Evolutionary conservation across 2,329 filamentous ascomycete genomes (phyloP), one percentile per base, ranked within the genome.

Genomic region (Teratosphaeria gauchensis): DNA sequence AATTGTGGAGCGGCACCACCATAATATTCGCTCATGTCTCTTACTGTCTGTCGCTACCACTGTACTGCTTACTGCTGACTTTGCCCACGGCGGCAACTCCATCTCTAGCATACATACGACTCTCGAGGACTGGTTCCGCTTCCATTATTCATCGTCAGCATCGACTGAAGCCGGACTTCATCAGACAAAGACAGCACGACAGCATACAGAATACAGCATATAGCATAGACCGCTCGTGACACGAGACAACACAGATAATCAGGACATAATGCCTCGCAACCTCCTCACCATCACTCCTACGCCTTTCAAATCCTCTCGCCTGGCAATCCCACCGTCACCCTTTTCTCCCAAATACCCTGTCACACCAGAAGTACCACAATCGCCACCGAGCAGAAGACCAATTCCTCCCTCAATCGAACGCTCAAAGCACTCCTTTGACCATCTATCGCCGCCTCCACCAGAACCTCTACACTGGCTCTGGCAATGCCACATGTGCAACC

Each of bases 401-500:
- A 53, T 6, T 16, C 9, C 54, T 5, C 19, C 28, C 14, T 12
- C 56, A 7, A n/a, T 12, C 46, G 31, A 38, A 8, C 46, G 14
- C 3, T 4, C 21, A 8, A 62, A 60, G 57, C 42, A 62, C 35
- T 21, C 31, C 54, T 14, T 16, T 16, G 14, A 48, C 31, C 31
- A 46, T 3, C 19, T 31, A 67, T 67, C 1, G 68, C 73, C 0
- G 59, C 66, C 4, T 9, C 56, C 52, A 9, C 28, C 52, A 12
- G 60, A 68, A 1, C 74, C 76, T 0, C 69, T 78, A 3, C 64
- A 66, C 21, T 82, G 80, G 80, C 68, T 78, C 35, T 83, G 80
- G 80, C 73, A 75, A 62, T 82, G 80, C 65, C 80, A 83, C 65
- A 66, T 77, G 51, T 83, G 80, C 69, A 68, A 71, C 42, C 71